phyloP scores from a whole-genome alignment of 768 basidiomycete species.

The Postia placenta region DNA sequence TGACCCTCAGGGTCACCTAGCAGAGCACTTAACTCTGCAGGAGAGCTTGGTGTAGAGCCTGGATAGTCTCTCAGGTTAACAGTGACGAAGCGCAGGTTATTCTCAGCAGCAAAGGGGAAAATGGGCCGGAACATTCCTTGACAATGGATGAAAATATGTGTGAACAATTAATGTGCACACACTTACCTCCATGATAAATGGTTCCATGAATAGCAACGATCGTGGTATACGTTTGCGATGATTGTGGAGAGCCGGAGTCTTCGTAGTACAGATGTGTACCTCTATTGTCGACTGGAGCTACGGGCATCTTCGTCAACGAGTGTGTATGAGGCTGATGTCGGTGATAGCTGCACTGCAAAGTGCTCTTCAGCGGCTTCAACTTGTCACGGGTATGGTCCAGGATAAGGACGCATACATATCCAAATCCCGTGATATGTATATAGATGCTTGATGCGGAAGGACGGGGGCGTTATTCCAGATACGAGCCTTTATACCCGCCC shows the following conservation, averaged over 20 bases:
- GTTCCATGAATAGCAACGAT: constrained; percentile 17
- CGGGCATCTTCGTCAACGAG: constrained; percentile 9
- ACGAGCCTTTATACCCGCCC: neutral
- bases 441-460: neutral
- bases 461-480: neutral
- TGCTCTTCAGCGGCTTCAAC: neutral
- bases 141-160: neutral
- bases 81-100: constrained; percentile 29
- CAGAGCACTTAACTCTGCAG: constrained; percentile 20
- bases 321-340: neutral
- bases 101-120: constrained; percentile 16
- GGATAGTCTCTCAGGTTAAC: constrained; percentile 32
- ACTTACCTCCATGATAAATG: constrained; percentile 14
- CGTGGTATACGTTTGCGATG: constrained; percentile 10
- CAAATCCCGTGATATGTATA: neutral
- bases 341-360: neutral
- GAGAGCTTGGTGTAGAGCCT: constrained; percentile 28
- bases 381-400: neutral
- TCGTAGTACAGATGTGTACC: constrained; percentile 17
- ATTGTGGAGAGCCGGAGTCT: constrained; percentile 14
- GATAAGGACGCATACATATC: too few relatives aligned
- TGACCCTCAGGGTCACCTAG: constrained; percentile 17
- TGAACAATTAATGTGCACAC: neutral
- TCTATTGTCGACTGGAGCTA: constrained; percentile 10
- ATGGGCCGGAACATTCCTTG: constrained; percentile 27